Base-by-base conservation (phyloP, 345 rosid genomes). In the Pelargonium nanum region DNA sequence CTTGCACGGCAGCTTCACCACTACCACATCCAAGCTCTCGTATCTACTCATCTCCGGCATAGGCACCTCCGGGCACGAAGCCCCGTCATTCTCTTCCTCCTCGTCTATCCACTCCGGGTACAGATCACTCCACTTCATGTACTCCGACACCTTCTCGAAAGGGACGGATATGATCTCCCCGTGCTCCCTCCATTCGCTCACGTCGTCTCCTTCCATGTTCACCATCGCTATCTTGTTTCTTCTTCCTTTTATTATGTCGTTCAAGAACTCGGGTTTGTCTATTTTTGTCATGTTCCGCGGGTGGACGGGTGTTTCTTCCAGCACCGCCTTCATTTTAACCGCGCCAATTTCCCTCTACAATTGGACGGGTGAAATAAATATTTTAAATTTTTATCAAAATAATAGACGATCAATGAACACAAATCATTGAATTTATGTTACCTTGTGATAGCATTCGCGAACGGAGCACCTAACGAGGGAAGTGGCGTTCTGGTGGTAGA, bases 71-170 rank as follows among this genome's bases (percentile, higher is more conserved):
- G 97, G 97, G 62, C 97, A 93, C 12, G 76, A 40, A 0, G 88
- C 78, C 19, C 75, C 84, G 2, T 85, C 87, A 0, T 63, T 72
- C 16, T 87, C 90, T 75, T 93, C 99, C 62, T 93, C 97, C 78
- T 93, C 97, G 16, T 93, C 96, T 30, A 93, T 93, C 99, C 97
- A 93, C 67, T 93, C 97, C 0, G 97, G 99, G 67, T 89, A 93
- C 62, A 93, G 65, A 62, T 87, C 82, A 56, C 75, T 72, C 97
- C 97, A 93, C 68, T 75, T 68, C 50, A 89, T 82, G 6, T 72
- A 55, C 59, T 80, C 66, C 1, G 97, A 83, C 24, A 85, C 94
- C 50, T 52, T 77, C 57, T 85, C 88, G 53, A 76, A 89, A 20
- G 8, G 24, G 56, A 93, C 66, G 0, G 77, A 80, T 30, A 84